Percentiles rank a stretch among this genome's conserved stretches.
phyloP scores from a whole-genome alignment of 805 yeast genomes.

The Hanseniaspora thailandica region DNA sequence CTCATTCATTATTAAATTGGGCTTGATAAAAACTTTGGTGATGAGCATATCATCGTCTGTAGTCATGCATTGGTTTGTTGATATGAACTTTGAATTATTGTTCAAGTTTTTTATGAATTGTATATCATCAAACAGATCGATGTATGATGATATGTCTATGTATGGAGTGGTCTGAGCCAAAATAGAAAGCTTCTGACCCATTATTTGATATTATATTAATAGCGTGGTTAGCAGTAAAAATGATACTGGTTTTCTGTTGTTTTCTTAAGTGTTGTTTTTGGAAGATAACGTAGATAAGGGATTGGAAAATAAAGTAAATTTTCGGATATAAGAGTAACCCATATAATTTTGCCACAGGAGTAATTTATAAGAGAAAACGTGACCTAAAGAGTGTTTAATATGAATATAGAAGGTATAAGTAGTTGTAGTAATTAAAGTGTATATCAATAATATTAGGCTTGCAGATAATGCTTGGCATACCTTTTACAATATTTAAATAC shows the following conservation, averaged over 20 bases:
- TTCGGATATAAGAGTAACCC: no score
- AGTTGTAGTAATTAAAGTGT: not conserved
- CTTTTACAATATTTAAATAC: no score
- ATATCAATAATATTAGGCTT: no score
- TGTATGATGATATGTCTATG: constrained; percentile 79
- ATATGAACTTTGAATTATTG: constrained; percentile 12
- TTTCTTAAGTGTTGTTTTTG: no score
- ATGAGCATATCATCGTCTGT: constrained; percentile 62
- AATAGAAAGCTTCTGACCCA: constrained; percentile 82
- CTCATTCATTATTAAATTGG: constrained; percentile 25
- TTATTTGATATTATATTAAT: constrained; percentile 22
- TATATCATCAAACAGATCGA: constrained; percentile 63
- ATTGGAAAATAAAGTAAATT: no score
- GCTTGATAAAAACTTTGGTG: constrained; percentile 74
- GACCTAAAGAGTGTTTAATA: no score
- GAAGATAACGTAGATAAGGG: no score
- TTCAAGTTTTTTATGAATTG: constrained; percentile 69
- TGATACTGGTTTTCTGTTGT: not conserved
- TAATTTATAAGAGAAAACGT: no score
- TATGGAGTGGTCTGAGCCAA: constrained; percentile 86
- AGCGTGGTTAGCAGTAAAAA: not conserved
- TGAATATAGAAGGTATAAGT: no score
- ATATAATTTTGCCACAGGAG: no score
- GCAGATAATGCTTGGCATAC: no score
- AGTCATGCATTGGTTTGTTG: constrained; percentile 63